Conservation (phyloP, 495 filamentous ascomycete species). For the Glonium stellatum region DNA sequence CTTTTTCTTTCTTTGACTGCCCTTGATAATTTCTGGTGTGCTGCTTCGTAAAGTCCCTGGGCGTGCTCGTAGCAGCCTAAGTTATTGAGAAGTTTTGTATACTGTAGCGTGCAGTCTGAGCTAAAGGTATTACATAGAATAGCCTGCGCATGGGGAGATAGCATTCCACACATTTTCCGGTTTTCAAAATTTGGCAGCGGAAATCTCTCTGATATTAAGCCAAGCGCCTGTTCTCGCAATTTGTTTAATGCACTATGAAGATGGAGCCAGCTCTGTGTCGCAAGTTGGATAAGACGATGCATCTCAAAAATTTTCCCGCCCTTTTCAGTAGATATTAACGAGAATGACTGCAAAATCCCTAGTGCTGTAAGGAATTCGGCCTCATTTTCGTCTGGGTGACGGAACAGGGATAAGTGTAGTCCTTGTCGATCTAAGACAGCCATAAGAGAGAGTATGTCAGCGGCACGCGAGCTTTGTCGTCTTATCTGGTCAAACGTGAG, state of each 20-base stretch:
- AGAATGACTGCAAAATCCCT: constrained; percentile 16
- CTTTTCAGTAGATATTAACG: constrained; percentile 17
- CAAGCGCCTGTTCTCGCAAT: constrained; percentile 37
- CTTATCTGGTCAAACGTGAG: too few relatives aligned
- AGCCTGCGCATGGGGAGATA: constrained; percentile 32
- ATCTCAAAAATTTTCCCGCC: constrained; percentile 39
- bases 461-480: too few relatives aligned
- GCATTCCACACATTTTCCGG: constrained; percentile 18
- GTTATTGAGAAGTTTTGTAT: constrained; percentile 10
- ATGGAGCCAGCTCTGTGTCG: constrained; percentile 42
- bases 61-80: neutral
- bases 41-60: constrained; percentile 6
- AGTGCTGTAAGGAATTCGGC: constrained; percentile 19
- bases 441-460: too few relatives aligned
- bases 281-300: constrained; percentile 45
- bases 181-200: constrained; percentile 33
- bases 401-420: constrained; percentile 1
- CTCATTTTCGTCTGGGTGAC: constrained; percentile 1
- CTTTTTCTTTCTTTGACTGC: constrained; percentile 9
- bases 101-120: constrained; percentile 10
- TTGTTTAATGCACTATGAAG: constrained; percentile 34
- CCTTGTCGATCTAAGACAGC: too few relatives aligned
- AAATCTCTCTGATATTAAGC: constrained; percentile 31
- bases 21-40: constrained; percentile 4
- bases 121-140: constrained; percentile 10